Evolutionary conservation across 371 early-diverging fungal species (phyloP).

Genomic region (Syncephalastrum racemosum): DNA sequence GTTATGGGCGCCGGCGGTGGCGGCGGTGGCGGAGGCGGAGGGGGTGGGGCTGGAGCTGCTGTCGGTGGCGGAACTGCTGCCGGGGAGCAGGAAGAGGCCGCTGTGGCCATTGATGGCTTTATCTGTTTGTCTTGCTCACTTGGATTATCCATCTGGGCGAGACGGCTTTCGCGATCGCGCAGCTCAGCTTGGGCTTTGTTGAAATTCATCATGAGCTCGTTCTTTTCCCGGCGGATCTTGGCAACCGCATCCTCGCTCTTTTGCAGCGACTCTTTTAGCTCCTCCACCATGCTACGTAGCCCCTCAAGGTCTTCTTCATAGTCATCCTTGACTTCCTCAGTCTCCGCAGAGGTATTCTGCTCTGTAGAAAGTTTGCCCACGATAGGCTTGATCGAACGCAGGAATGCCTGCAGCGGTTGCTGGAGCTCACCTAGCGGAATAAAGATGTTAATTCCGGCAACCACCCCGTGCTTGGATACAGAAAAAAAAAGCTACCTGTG

Average conservation of each 20-base stretch:
- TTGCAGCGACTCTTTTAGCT: slow-evolving; percentile 33
- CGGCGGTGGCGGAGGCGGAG: slow-evolving; percentile 39
- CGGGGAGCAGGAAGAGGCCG: slow-evolving; percentile 3
- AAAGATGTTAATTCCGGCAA: too few species aligned
- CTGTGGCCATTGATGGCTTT: not conserved
- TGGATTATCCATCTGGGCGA: slow-evolving; percentile 12
- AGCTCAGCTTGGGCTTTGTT: slow-evolving; percentile 40
- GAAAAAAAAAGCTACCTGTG: slow-evolving; percentile 18
- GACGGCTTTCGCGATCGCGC: slow-evolving; percentile 32
- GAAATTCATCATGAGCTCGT: slow-evolving; percentile 45
- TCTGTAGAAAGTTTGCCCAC: slow-evolving; percentile 48
- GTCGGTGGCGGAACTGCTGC: slow-evolving; percentile 16
- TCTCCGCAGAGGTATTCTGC: not conserved
- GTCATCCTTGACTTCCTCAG: not conserved
- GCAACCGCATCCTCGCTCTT: slow-evolving; percentile 33
- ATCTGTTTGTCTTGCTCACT: slow-evolving; percentile 3
- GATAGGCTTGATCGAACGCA: slow-evolving; percentile 54
- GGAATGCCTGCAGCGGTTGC: slow-evolving; percentile 30
- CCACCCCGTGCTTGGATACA: too few species aligned
- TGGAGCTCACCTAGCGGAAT: slow-evolving; percentile 34
- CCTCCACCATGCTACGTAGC: slow-evolving; percentile 43
- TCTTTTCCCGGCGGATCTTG: slow-evolving; percentile 49
- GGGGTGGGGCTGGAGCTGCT: slow-evolving; percentile 28
- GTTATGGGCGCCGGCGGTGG: slow-evolving; percentile 19
- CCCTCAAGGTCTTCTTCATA: slow-evolving; percentile 41